Evolutionary conservation across 768 basidiomycete genomes (phyloP), one percentile per base, ranked within the genome.

Genomic region (Trametes sanguinea): DNA sequence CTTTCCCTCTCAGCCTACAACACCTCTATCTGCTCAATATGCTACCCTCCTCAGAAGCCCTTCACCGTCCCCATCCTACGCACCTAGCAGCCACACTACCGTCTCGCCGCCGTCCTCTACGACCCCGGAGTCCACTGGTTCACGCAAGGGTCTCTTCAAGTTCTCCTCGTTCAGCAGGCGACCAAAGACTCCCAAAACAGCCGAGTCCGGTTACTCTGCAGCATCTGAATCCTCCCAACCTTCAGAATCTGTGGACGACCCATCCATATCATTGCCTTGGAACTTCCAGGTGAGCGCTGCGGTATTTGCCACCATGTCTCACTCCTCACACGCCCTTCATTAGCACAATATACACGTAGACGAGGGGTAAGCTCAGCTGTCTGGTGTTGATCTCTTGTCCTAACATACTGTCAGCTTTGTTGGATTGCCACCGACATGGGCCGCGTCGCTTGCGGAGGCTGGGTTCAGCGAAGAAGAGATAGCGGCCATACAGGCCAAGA

Each of bases 271-370:
- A 0, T 64, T 76, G 63, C 90, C 90, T 4, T 90, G 85, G 84
- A 90, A 90, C 71, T 89, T 91, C 62, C 87, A 87, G 81, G 88
- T 85, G 69, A 48, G 83, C 56, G 47, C 63, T 48, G 30, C 27
- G 27, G 11, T n/a, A 35, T 44, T 39, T 47, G 10, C 30, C 32
- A 37, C 37, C 37, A 13, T 62, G 46, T 51, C 48, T 39, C 50
- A 44, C 2, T 54, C 60, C 53, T 54, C 35, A 57, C 8, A 10
- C 4, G 3, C 33, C 22, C 10, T 63, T 32, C 30, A 16, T 16
- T 64, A 90, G 88, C 89, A 92, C 69, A 82, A 91, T 68, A 84
- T 91, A 37, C 89, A 92, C 68, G 89, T 91, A 32, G 87, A 91
- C 72, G 89, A 90, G 74, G 85, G 78, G 85, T 88, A 65, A 58